A percentile compares a stretch with the other conserved stretches of the same genome.
These are phyloP conservation scores for Didymella keratinophila DNA, from an alignment of 2,329 filamentous ascomycete species.

Conservation along the genomic window DNA sequence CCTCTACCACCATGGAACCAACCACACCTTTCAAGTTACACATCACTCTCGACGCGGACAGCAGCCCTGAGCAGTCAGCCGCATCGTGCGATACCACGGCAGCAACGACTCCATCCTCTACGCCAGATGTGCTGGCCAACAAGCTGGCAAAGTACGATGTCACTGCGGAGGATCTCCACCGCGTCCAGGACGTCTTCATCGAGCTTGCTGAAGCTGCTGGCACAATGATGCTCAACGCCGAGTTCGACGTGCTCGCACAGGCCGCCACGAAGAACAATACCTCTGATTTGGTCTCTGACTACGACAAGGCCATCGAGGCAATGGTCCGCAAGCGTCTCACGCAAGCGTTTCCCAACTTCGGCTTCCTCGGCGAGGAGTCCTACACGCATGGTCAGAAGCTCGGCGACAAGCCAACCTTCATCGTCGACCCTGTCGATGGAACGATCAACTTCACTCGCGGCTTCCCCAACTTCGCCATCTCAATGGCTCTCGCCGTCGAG, in stretches of 20 bases:
- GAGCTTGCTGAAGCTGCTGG: conserved; percentile 41
- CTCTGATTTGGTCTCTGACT: conserved; percentile 63
- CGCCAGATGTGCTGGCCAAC: conserved; percentile 25
- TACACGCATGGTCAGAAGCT: conserved; percentile 45
- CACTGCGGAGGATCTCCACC: conserved; percentile 18
- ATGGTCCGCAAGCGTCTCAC: conserved; percentile 58
- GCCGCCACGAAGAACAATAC: conserved; percentile 48
- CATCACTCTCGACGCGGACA: conserved; percentile 1
- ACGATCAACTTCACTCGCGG: conserved; percentile 52
- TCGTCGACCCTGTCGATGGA: conserved; percentile 51
- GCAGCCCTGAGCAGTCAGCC: conserved; percentile 6
- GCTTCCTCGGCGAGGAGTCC: conserved; percentile 52
- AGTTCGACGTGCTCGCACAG: conserved; percentile 33
- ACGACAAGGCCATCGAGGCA: conserved; percentile 62
- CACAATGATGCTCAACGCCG: conserved; percentile 45
- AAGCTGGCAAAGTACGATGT: conserved; percentile 31
- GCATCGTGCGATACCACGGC: conserved; percentile 21
- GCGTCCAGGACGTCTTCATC: conserved; percentile 32
- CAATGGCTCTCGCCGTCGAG: conserved; percentile 41
- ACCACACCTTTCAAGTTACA: neutral
- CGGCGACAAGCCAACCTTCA: conserved; percentile 43
- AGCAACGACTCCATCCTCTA: conserved; percentile 8
- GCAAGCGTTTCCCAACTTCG: conserved; percentile 55
- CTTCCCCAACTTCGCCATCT: conserved; percentile 48
- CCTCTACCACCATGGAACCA: neutral